Conservation (phyloP, 1,284 basidiomycete species). For the Moniliophthora roreri region DNA sequence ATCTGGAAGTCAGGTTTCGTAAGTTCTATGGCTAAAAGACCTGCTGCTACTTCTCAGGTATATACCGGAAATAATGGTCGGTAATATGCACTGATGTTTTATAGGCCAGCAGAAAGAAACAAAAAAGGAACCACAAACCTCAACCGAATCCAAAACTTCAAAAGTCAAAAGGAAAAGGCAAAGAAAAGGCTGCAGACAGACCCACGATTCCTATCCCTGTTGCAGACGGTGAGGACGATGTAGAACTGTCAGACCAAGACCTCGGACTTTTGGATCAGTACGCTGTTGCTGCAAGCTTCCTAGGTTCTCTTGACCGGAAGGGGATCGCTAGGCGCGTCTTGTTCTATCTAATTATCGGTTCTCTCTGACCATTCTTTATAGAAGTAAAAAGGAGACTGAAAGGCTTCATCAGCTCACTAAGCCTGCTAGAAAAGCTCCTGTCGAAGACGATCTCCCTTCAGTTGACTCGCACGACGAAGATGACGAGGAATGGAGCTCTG, state of each 20-base stretch:
- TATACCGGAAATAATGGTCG: too few species aligned
- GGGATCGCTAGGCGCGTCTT: slow-evolving; percentile 66
- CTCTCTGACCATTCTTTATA: slow-evolving; percentile 27
- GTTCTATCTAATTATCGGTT: slow-evolving; percentile 1
- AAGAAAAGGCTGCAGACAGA: slow-evolving; percentile 60
- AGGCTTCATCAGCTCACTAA: slow-evolving; percentile 64
- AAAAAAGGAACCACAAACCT: background rate
- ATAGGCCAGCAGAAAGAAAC: background rate
- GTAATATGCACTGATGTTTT: background rate
- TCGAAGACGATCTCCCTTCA: slow-evolving; percentile 62
- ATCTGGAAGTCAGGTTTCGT: too few species aligned
- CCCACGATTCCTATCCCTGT: slow-evolving; percentile 62
- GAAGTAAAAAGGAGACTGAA: slow-evolving; percentile 78
- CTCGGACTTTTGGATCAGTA: slow-evolving; percentile 59
- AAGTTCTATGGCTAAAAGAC: slow-evolving; percentile 1
- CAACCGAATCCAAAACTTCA: slow-evolving; percentile 19
- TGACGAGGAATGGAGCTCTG: slow-evolving; percentile 56
- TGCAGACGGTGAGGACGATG: slow-evolving; percentile 40
- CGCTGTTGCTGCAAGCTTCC: slow-evolving; percentile 55
- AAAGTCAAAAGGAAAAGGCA: slow-evolving; percentile 44
- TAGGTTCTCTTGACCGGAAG: slow-evolving; percentile 62
- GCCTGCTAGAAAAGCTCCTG: slow-evolving; percentile 44
- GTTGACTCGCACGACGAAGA: slow-evolving; percentile 61
- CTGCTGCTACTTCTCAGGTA: background rate
- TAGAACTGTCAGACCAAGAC: slow-evolving; percentile 63